A percentile compares a stretch with the other conserved stretches of the same genome.
phyloP scores from a whole-genome alignment of 768 basidiomycete species.

The Podaxis pistillaris region DNA sequence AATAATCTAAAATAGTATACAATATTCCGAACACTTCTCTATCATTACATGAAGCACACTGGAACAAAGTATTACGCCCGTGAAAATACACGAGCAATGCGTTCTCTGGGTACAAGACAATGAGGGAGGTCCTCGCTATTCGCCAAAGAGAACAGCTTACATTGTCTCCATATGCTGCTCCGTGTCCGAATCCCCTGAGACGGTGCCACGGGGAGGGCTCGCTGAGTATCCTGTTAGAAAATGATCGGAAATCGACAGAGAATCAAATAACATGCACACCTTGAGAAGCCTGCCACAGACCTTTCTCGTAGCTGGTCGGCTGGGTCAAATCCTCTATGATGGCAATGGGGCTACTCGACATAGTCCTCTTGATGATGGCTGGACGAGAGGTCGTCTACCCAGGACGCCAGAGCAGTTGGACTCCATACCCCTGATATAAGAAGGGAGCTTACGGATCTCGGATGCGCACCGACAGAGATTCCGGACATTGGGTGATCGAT shows the following conservation, averaged over 20 bases:
- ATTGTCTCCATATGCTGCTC: constrained; percentile 4
- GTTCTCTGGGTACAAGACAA: not conserved
- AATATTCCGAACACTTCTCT: not conserved
- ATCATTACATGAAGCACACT: not conserved
- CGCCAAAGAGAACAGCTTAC: not conserved
- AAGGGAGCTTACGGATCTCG: not conserved
- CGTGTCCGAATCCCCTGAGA: not conserved
- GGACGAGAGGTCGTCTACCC: not conserved
- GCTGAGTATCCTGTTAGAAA: not conserved
- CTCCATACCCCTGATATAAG: not conserved
- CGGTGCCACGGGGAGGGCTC: not conserved
- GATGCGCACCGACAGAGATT: not conserved
- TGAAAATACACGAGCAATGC: constrained; percentile 11
- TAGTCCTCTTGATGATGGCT: not conserved
- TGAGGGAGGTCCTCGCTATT: not conserved
- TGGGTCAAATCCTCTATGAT: not conserved
- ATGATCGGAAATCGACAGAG: not conserved
- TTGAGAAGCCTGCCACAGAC: not conserved
- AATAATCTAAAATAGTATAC: not conserved
- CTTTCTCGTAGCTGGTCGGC: not conserved
- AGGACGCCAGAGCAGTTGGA: not conserved
- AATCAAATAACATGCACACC: not conserved
- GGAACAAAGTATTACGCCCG: not conserved
- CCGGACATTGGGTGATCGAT: not conserved
- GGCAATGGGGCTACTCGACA: not conserved